Conservation (phyloP, 495 filamentous ascomycete genomes). For the Hypoxylon cercidicola region DNA sequence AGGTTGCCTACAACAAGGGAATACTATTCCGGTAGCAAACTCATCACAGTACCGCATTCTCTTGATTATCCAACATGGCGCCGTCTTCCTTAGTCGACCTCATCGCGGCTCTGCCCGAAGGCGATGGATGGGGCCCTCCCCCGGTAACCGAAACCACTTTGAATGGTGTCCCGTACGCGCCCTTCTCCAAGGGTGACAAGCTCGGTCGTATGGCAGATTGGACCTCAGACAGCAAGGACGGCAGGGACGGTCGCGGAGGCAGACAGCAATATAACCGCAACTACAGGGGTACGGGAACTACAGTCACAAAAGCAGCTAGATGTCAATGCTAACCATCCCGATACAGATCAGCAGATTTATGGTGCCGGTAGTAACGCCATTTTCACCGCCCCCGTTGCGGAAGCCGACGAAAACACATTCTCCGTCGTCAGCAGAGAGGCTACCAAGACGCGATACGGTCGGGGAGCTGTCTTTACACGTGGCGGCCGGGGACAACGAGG, state of each 20-base stretch:
- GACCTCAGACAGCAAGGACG: constrained; percentile 92
- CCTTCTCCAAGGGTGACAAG: constrained; percentile 98
- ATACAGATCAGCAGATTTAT: constrained; percentile 92
- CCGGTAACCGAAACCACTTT: constrained; percentile 84
- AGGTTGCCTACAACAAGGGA: constrained; percentile 1
- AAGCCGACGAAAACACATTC: constrained; percentile 91
- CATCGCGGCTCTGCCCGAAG: constrained; percentile 66
- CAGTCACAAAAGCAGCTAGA: not conserved
- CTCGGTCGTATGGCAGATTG: constrained; percentile 99
- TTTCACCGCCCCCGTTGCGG: constrained; percentile 88
- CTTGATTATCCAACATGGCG: constrained; percentile 34
- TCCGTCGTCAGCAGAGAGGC: constrained; percentile 94
- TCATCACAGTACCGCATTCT: not conserved
- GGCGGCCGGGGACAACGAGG: constrained; percentile 84
- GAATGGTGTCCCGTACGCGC: constrained; percentile 94
- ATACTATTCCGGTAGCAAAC: not conserved
- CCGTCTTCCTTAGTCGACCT: constrained; percentile 59
- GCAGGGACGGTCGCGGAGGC: constrained; percentile 76
- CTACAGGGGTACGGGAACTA: constrained; percentile 76
- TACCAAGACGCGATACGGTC: constrained; percentile 85
- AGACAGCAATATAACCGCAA: constrained; percentile 89
- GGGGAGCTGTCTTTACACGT: constrained; percentile 88
- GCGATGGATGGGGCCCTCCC: constrained; percentile 88
- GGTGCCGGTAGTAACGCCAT: constrained; percentile 87
- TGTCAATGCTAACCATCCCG: constrained; percentile 21